phyloP scores from a whole-genome alignment of 306 rosid genomes.

The Echinosophora koreensis region DNA sequence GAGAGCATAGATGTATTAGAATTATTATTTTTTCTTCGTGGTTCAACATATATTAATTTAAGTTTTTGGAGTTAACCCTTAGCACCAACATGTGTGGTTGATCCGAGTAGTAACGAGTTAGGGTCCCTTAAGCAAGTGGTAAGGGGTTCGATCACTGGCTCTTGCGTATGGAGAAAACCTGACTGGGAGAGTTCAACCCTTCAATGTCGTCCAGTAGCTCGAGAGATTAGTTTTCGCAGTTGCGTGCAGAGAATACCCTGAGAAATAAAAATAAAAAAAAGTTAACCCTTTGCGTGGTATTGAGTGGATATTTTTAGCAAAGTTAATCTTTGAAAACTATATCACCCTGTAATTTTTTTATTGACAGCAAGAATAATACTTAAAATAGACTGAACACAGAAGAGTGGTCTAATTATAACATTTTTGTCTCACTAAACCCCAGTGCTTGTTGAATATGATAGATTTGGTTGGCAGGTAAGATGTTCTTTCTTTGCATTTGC shows the following conservation, averaged over 20 bases:
- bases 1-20: not conserved
- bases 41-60: too few relatives aligned
- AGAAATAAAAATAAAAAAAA: too few relatives aligned
- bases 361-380: slow-evolving; percentile 1
- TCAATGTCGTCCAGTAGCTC: too few relatives aligned
- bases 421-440: slow-evolving; percentile 10
- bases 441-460: slow-evolving; percentile 35
- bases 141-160: too few relatives aligned
- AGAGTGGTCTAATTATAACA: slow-evolving; percentile 31
- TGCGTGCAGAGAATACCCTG: too few relatives aligned
- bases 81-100: too few relatives aligned
- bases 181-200: too few relatives aligned
- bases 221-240: too few relatives aligned
- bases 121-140: too few relatives aligned
- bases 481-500: slow-evolving; percentile 35
- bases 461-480: slow-evolving; percentile 36
- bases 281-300: slow-evolving; percentile 1
- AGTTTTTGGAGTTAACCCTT: not conserved
- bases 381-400: slow-evolving; percentile 10
- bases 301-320: not conserved
- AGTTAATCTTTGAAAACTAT: slow-evolving; percentile 34
- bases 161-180: too few relatives aligned
- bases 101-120: too few relatives aligned
- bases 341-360: slow-evolving; percentile 6
- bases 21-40: too few relatives aligned